Evolutionary conservation across 1,284 basidiomycete genomes (phyloP).

Genomic region (Ceraceosorus guamensis): DNA sequence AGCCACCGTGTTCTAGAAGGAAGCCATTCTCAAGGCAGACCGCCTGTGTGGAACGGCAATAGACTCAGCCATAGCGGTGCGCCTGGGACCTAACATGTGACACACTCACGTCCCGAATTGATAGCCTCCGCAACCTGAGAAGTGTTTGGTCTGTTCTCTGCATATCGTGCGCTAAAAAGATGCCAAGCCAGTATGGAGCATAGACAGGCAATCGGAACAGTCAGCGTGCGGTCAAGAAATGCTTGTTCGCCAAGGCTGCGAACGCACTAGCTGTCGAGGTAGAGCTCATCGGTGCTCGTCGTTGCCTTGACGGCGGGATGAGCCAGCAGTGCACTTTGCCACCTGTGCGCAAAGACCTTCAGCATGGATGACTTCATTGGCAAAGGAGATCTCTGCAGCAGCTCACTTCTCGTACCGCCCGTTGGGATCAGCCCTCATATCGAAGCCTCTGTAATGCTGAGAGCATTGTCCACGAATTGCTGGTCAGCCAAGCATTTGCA

Average conservation of each 20-base stretch:
- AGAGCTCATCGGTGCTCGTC: slow-evolving; percentile 64
- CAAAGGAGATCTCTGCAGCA: too few species aligned
- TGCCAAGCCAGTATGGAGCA: too few species aligned
- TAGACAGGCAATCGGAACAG: too few species aligned
- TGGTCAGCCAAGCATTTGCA: too few species aligned
- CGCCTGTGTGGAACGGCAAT: too few species aligned
- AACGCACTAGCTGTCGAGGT: slow-evolving; percentile 61
- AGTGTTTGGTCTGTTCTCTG: slow-evolving; percentile 35
- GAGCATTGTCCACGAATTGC: too few species aligned
- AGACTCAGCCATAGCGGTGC: too few species aligned
- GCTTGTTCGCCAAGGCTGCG: too few species aligned
- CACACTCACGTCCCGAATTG: slow-evolving; percentile 26
- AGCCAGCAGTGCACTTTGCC: slow-evolving; percentile 56
- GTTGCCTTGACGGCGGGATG: slow-evolving; percentile 64
- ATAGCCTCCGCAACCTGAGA: slow-evolving; percentile 36
- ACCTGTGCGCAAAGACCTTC: slow-evolving; percentile 53
- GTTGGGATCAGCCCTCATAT: slow-evolving; percentile 39
- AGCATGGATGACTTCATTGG: slow-evolving; percentile 41
- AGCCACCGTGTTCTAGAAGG: too few species aligned
- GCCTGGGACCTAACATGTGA: background rate
- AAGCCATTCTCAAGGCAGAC: too few species aligned
- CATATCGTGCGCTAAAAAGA: slow-evolving; percentile 15
- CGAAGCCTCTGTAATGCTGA: slow-evolving; percentile 58
- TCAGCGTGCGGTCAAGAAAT: too few species aligned
- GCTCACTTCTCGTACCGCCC: too few species aligned